Percentiles rank a stretch among this genome's conserved stretches.
phyloP scores from a whole-genome alignment of 371 early-diverging fungal genomes.

The Rhizopus sp. region DNA sequence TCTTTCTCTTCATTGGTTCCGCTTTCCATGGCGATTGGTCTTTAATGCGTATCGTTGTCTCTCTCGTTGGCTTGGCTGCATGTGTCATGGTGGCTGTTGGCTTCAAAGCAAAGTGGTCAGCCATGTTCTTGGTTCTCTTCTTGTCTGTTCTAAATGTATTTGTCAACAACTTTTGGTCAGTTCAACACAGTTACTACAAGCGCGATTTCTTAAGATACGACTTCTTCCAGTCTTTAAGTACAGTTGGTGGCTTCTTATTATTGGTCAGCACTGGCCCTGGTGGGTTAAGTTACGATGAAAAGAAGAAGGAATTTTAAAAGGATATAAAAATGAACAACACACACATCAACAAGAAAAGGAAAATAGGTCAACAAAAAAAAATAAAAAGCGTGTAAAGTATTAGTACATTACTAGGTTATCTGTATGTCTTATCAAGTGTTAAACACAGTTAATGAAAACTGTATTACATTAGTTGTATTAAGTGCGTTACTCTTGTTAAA shows the following conservation, averaged over 20 bases:
- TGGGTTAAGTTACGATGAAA: constrained; percentile 91
- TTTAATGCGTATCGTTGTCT: constrained; percentile 66
- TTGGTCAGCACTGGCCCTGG: constrained; percentile 94
- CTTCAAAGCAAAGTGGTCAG: constrained; percentile 95
- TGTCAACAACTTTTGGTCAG: constrained; percentile 96
- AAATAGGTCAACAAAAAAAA: neutral
- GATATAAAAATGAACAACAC: neutral
- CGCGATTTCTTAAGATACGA: constrained; percentile 96
- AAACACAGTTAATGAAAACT: too few species aligned
- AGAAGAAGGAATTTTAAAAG: constrained; percentile 88
- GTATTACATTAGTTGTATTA: too few species aligned
- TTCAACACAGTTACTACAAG: constrained; percentile 76
- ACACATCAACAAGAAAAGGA: too few species aligned
- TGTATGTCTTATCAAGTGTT: too few species aligned
- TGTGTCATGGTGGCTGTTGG: constrained; percentile 95
- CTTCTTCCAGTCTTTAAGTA: constrained; percentile 96
- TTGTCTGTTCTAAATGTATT: constrained; percentile 86
- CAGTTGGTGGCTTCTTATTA: constrained; percentile 93
- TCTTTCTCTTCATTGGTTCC: constrained; percentile 89
- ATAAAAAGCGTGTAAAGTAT: too few species aligned
- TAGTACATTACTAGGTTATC: too few species aligned
- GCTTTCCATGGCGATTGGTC: constrained; percentile 86
- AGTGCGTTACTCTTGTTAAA: too few species aligned
- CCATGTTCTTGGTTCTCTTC: constrained; percentile 89
- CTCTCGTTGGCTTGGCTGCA: constrained; percentile 78